phyloP scores from a whole-genome alignment of 2,329 filamentous ascomycete genomes.

The Penicillium fuscoglaucum region DNA sequence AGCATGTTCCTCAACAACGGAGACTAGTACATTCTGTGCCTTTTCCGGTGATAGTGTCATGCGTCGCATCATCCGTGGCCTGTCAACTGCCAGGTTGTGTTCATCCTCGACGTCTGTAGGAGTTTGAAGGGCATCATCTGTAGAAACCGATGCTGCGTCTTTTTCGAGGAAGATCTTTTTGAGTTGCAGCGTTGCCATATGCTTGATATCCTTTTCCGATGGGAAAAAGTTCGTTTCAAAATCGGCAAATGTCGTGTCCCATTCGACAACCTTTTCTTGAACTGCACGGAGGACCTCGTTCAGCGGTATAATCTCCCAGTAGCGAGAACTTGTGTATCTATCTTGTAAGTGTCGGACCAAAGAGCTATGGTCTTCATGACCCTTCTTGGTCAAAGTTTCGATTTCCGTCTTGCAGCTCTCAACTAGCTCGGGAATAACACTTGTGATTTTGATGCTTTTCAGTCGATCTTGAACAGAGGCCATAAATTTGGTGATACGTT shows the following conservation, averaged over 20 bases:
- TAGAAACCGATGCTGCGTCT: slow-evolving; percentile 71
- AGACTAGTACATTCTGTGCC: slow-evolving; percentile 62
- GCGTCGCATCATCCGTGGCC: slow-evolving; percentile 38
- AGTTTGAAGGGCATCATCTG: slow-evolving; percentile 63
- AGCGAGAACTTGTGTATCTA: slow-evolving; percentile 88
- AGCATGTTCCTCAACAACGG: slow-evolving; percentile 65
- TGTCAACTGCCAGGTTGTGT: slow-evolving; percentile 31
- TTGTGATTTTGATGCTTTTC: slow-evolving; percentile 86
- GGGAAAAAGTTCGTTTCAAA: slow-evolving; percentile 93
- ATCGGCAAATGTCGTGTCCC: slow-evolving; percentile 85
- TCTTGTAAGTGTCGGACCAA: slow-evolving; percentile 79
- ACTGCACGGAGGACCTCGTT: slow-evolving; percentile 86
- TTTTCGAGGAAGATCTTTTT: slow-evolving; percentile 92
- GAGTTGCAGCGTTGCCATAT: slow-evolving; percentile 86
- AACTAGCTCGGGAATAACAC: slow-evolving; percentile 80
- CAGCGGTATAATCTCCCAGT: slow-evolving; percentile 94
- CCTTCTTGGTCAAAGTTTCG: slow-evolving; percentile 72
- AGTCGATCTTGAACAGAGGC: slow-evolving; percentile 79
- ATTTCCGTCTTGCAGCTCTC: slow-evolving; percentile 81
- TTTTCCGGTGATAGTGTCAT: slow-evolving; percentile 60
- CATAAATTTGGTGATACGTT: slow-evolving; percentile 84
- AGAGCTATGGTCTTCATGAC: slow-evolving; percentile 76
- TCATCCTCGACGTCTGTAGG: slow-evolving; percentile 39
- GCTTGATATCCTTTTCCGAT: slow-evolving; percentile 90
- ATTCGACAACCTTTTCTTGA: slow-evolving; percentile 88